A percentile compares a stretch with the other conserved stretches of the same genome.
These are phyloP conservation scores for Nakazawaea peltata DNA, from an alignment of 805 yeast species.

Conservation along the genomic window DNA sequence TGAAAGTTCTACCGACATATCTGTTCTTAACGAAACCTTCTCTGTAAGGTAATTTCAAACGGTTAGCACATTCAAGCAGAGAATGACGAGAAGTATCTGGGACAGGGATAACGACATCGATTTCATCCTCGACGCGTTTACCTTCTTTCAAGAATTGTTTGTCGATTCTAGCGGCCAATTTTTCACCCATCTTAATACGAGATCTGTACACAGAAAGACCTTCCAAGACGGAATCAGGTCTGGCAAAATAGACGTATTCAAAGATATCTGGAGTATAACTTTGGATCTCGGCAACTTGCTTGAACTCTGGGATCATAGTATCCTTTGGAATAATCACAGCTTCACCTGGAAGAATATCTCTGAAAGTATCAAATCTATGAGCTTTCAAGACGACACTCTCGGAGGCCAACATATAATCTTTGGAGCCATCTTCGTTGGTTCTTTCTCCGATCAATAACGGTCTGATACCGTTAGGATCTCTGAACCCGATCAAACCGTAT, in stretches of 20 bases:
- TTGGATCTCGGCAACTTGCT: conserved; percentile 73
- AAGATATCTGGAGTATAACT: conserved; percentile 91
- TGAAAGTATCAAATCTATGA: conserved; percentile 70
- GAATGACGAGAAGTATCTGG: conserved; percentile 98
- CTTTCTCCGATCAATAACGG: conserved; percentile 88
- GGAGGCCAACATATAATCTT: conserved; percentile 90
- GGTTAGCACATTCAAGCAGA: conserved; percentile 85
- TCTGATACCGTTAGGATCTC: conserved; percentile 96
- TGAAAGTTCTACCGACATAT: conserved; percentile 95
- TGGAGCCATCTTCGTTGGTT: conserved; percentile 52
- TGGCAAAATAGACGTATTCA: conserved; percentile 95
- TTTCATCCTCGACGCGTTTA: conserved; percentile 40
- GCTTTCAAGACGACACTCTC: conserved; percentile 94
- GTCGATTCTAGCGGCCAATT: conserved; percentile 67
- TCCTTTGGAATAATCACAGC: conserved; percentile 89
- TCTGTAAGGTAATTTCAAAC: conserved; percentile 75
- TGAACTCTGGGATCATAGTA: conserved; percentile 65
- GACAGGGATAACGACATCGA: conserved; percentile 95
- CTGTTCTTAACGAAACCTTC: conserved; percentile 97
- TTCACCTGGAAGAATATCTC: conserved; percentile 91
- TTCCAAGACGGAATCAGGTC: conserved; percentile 93
- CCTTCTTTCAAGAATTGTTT: conserved; percentile 28
- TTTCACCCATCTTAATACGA: conserved; percentile 88
- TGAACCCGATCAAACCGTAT: conserved; percentile 88
- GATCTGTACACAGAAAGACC: conserved; percentile 95